Conservation (phyloP, 2,329 filamentous ascomycete species). For the Septoria petroselini region DNA sequence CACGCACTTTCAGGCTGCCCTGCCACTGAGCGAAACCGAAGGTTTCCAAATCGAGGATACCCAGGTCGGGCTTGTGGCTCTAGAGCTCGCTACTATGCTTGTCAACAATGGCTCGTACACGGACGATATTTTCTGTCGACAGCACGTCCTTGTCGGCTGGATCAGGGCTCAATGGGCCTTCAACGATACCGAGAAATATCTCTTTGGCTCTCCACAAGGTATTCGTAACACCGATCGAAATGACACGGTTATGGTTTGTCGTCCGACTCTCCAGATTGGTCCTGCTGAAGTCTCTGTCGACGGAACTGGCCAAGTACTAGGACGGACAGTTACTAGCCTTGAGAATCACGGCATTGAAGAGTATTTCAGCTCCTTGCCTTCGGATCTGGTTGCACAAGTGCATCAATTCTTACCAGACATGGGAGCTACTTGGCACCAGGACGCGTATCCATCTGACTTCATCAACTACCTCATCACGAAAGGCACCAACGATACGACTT, state of each 20-base stretch:
- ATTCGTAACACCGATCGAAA: no score
- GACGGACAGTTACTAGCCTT: no score
- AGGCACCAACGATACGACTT: constrained; percentile 29
- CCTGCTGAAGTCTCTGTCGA: constrained; percentile 40
- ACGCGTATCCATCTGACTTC: constrained; percentile 46
- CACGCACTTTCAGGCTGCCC: no score
- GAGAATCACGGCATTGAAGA: no score
- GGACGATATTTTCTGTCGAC: constrained; percentile 23
- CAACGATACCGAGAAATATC: not conserved
- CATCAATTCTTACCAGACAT: constrained; percentile 23
- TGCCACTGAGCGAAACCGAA: no score
- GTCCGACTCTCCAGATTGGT: constrained; percentile 35
- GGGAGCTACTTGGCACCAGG: constrained; percentile 48
- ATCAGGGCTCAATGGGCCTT: constrained; percentile 24
- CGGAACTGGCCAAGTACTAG: constrained; percentile 35
- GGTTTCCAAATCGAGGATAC: no score
- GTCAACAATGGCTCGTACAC: not conserved
- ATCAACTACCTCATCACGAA: constrained; percentile 48
- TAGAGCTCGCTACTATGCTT: no score
- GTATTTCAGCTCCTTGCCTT: no score
- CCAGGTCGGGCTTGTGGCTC: no score
- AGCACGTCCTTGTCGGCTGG: constrained; percentile 34
- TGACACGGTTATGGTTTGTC: no score
- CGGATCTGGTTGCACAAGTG: constrained; percentile 19
- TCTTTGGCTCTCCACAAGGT: no score